Percentiles rank a stretch among this genome's conserved stretches.
Conservation (phyloP, 2,329 filamentous ascomycete species). For the Zymoseptoria pseudotritici region DNA sequence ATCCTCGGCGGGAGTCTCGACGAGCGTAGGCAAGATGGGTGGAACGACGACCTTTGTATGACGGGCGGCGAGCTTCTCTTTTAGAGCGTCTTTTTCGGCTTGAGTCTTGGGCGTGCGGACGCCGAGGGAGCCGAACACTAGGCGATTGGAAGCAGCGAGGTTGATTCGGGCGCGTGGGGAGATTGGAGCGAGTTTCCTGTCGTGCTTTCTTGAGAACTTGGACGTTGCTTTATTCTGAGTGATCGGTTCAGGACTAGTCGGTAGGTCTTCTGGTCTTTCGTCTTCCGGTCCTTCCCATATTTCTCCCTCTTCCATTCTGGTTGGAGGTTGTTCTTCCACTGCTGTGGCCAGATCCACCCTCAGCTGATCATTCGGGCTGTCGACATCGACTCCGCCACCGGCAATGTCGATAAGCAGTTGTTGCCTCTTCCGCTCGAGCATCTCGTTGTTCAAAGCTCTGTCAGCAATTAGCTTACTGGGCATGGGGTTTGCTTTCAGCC, state of each 20-base stretch:
- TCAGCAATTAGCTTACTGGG: background rate
- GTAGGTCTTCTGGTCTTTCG: background rate
- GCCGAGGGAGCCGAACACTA: constrained; percentile 67
- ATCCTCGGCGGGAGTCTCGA: constrained; percentile 14
- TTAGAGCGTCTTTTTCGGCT: constrained; percentile 58
- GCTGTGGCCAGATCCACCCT: background rate
- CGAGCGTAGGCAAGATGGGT: constrained; percentile 9
- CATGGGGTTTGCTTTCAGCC: constrained; percentile 1
- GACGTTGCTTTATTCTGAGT: background rate
- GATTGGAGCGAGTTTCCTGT: background rate
- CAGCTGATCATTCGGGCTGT: constrained; percentile 1
- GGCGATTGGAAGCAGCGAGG: constrained; percentile 56
- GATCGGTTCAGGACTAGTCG: background rate
- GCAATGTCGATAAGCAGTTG: constrained; percentile 1
- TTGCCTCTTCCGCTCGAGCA: constrained; percentile 1
- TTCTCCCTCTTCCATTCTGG: background rate
- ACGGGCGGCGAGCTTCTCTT: constrained; percentile 42
- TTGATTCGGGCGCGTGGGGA: constrained; percentile 42
- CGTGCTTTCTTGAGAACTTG: background rate
- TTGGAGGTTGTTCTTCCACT: background rate
- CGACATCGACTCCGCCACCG: constrained; percentile 2
- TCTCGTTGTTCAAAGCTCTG: background rate
- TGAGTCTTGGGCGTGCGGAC: constrained; percentile 61
- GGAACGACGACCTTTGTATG: constrained; percentile 9
- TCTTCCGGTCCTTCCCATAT: constrained; percentile 1